Evolutionary conservation across 2,329 filamentous ascomycete species (phyloP).

Genomic region (Phoma sp.): DNA sequence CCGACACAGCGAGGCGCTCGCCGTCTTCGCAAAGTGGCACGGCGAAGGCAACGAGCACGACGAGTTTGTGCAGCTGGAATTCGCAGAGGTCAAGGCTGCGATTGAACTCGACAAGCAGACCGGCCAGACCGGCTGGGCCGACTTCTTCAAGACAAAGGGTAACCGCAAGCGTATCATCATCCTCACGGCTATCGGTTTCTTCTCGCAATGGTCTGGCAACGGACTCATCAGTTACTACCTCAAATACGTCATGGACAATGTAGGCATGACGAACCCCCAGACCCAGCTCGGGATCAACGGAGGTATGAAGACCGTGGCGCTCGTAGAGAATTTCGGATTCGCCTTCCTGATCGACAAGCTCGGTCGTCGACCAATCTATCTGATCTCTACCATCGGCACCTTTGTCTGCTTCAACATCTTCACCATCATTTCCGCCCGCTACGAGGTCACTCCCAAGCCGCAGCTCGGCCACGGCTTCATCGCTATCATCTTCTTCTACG

Average conservation of each 20-base stretch:
- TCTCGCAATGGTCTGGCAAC: conserved; percentile 27
- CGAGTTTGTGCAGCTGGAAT: conserved; percentile 24
- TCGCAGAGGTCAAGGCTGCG: conserved; percentile 24
- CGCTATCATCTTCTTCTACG: conserved; percentile 57
- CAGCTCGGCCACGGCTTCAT: conserved; percentile 52
- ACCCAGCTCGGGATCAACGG: conserved; percentile 52
- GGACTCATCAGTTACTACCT: conserved; percentile 24
- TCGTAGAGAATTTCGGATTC: conserved; percentile 57
- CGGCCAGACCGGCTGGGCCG: conserved; percentile 20
- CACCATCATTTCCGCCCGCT: conserved; percentile 31
- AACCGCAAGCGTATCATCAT: conserved; percentile 25
- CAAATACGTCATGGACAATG: conserved; percentile 18
- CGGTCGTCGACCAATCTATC: conserved; percentile 41
- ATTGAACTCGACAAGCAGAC: conserved; percentile 20
- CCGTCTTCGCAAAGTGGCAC: conserved; percentile 63
- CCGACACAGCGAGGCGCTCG: conserved; percentile 58
- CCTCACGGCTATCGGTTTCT: conserved; percentile 20
- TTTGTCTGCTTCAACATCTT: conserved; percentile 42
- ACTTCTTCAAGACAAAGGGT: conserved; percentile 22
- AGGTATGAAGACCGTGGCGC: conserved; percentile 66
- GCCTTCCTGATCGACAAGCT: conserved; percentile 41
- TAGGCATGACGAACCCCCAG: conserved; percentile 38
- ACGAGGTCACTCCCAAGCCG: conserved; percentile 19
- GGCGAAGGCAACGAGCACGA: conserved; percentile 22
- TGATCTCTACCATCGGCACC: conserved; percentile 41